Base-by-base conservation (phyloP, 306 rosid species). In the Vicia villosa region DNA sequence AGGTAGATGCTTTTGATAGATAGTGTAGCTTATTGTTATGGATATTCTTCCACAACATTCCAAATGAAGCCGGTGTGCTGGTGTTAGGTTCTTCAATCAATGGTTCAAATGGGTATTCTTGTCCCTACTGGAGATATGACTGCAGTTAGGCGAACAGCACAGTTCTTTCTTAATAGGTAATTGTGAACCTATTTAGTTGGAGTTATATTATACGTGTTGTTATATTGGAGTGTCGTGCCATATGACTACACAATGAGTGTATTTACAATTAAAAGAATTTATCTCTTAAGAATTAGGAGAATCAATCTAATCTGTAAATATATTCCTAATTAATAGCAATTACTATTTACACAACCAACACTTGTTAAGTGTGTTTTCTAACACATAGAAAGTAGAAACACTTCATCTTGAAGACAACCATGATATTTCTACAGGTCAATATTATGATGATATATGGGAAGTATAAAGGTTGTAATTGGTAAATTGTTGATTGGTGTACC, bases 101-200 rank as follows among this genome's bases (percentile, higher is more conserved):
- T 94, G 99, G 66, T 91, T 85, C 97, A 87, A 82, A 94, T 94
- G 99, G 99, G 97, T 51, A 96, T 94, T 84, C 99, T 94, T 81
- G 99, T 91, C 85, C 97, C 97, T 12, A 94, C 99, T 45, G 99
- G 99, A 87, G 96, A 94, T 80, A 87, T 94, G 99, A 91, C 99
- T 26, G 96, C 96, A 79, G 97, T 94, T 72, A 88, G 95, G 75
- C 85, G 97, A 77, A 94, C 99, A 40, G 92, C 99, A 36, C 92
- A 81, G 66, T 94, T 94, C 85, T 94, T 94, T 76, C 99, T 91
- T 42, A 87, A 91, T 66, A 94, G 97, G 97, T 94, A 69, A 63
- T 30, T 54, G 46, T 75, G 40, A 61, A 61, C 59, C 68, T 67
- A 73, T 50, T 69, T 75, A 54, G 66, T 64, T 55, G 62, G 67